These are phyloP conservation scores for Fraxinus albicans DNA, from an alignment of 305 asterid species.

Conservation along the genomic window DNA sequence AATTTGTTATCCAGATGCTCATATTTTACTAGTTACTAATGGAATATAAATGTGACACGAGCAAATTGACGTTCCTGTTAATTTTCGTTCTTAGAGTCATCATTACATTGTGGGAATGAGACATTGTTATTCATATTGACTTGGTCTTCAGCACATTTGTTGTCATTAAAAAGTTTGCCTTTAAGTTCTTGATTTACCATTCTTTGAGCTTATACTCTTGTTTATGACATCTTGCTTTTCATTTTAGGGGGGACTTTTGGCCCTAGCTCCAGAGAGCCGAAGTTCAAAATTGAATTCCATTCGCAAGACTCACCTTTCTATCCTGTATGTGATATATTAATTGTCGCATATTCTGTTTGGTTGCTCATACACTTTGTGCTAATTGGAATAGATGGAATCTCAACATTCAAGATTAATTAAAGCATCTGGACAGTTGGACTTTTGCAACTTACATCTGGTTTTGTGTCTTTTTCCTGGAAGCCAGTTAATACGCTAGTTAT, in stretches of 20 bases:
- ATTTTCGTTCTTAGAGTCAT: conserved; percentile 11
- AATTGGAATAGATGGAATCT: neutral
- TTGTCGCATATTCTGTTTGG: neutral
- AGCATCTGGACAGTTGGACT: neutral
- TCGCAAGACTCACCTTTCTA: conserved; percentile 71
- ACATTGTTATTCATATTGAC: conserved; percentile 8
- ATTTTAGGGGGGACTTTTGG: conserved; percentile 64
- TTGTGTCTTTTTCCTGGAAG: neutral
- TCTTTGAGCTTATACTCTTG: conserved; percentile 8
- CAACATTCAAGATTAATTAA: neutral
- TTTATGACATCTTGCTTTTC: conserved; percentile 17
- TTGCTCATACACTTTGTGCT: conserved; percentile 9
- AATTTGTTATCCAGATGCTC: conserved; percentile 15
- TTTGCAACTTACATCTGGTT: neutral
- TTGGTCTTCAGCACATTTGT: neutral
- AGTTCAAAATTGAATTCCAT: conserved; percentile 82
- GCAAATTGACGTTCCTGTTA: neutral
- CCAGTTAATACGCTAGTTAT: neutral
- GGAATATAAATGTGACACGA: neutral
- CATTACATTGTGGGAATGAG: conserved; percentile 5
- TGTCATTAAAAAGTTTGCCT: neutral
- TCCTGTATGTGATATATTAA: conserved; percentile 57
- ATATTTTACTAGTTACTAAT: neutral
- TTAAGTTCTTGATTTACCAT: neutral
- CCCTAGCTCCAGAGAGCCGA: conserved; percentile 85